These are phyloP conservation scores for Cercospora brassicicola DNA, from an alignment of 2,329 filamentous ascomycete genomes.

Conservation along the genomic window DNA sequence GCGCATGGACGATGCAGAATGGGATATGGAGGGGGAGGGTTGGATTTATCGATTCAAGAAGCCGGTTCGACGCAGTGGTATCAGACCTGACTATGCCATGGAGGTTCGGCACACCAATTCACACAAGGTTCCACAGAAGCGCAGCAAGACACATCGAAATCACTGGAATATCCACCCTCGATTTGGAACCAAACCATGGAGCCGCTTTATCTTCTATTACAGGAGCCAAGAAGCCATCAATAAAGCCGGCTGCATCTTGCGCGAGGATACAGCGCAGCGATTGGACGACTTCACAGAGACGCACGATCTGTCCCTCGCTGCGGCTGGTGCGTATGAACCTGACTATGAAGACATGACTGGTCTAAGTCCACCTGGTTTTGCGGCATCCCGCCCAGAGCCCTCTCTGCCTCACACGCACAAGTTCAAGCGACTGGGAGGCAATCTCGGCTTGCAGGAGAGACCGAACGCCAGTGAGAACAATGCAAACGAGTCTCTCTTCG, in stretches of 20 bases:
- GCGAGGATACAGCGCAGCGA: conserved; percentile 12
- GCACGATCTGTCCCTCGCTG: neutral
- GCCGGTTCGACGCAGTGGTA: conserved; percentile 25
- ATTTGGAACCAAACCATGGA: conserved; percentile 42
- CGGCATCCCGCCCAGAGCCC: neutral
- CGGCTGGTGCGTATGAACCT: neutral
- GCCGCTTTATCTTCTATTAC: conserved; percentile 46
- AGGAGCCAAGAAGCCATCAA: conserved; percentile 35
- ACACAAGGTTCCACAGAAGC: conserved; percentile 15
- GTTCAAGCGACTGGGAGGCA: conserved; percentile 2
- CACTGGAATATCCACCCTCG: conserved; percentile 28
- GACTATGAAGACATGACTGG: neutral
- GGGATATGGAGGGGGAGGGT: conserved; percentile 21
- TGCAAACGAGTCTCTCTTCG: neutral
- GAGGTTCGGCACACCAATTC: conserved; percentile 18
- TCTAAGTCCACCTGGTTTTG: neutral
- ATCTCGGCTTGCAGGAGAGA: neutral
- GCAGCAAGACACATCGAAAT: conserved; percentile 22
- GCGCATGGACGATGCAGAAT: conserved; percentile 16
- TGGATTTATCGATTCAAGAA: conserved; percentile 20
- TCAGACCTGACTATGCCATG: conserved; percentile 29
- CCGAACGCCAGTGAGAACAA: neutral
- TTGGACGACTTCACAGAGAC: conserved; percentile 15
- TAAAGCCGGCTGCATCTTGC: conserved; percentile 24
- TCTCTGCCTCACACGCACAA: neutral